Conservation (phyloP, 2,329 filamentous ascomycete species). For the Botrytis paeoniae region DNA sequence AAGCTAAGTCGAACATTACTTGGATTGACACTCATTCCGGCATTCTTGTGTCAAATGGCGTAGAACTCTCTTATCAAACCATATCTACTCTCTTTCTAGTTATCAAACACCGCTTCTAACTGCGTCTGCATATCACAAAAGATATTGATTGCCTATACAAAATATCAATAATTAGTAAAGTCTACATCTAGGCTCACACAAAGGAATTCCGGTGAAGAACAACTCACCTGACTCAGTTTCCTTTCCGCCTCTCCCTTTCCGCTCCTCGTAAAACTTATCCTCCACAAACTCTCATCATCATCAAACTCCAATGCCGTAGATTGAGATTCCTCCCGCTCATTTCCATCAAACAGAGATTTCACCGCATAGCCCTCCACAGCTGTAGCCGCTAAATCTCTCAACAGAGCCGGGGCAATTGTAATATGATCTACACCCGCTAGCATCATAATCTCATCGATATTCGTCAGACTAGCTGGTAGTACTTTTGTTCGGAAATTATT, state of each 20-base stretch:
- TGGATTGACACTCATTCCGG: neutral
- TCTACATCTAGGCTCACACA: too few species aligned
- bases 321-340: neutral
- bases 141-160: slow-evolving; percentile 52
- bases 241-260: slow-evolving; percentile 47
- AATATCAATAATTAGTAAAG: neutral
- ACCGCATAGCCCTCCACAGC: slow-evolving; percentile 17
- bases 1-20: neutral
- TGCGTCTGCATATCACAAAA: slow-evolving; percentile 55
- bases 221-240: slow-evolving; percentile 47
- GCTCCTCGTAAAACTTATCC: slow-evolving; percentile 50
- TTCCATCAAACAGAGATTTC: slow-evolving; percentile 28
- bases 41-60: too few species aligned
- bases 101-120: slow-evolving; percentile 42
- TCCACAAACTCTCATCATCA: slow-evolving; percentile 48
- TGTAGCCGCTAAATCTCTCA: slow-evolving; percentile 35
- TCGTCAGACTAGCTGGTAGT: slow-evolving; percentile 56
- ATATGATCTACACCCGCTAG: slow-evolving; percentile 58
- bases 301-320: slow-evolving; percentile 27
- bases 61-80: neutral
- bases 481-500: slow-evolving; percentile 48
- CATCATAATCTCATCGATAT: slow-evolving; percentile 54
- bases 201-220: too few species aligned
- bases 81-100: slow-evolving; percentile 37
- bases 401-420: slow-evolving; percentile 53